Percentiles rank a stretch among this genome's conserved stretches.
phyloP scores from a whole-genome alignment of 495 filamentous ascomycete genomes.

The Opeltia flavorubescens region DNA sequence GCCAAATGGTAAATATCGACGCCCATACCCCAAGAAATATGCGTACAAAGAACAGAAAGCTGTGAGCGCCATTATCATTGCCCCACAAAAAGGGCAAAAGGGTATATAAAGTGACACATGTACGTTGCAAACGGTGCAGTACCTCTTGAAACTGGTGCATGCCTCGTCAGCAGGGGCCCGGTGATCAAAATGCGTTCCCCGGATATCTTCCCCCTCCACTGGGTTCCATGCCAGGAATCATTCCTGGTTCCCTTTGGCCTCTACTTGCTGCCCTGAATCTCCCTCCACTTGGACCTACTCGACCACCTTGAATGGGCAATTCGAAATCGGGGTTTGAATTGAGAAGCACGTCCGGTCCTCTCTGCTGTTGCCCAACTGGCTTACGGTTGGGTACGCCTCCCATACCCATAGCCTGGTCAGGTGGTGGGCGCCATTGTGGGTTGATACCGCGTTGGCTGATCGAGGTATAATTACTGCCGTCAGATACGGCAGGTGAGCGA shows the following conservation, averaged over 20 bases:
- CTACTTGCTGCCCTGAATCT: slow-evolving; percentile 9
- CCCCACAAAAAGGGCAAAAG: too few relatives aligned
- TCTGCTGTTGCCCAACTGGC: slow-evolving; percentile 25
- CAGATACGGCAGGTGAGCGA: slow-evolving; percentile 61
- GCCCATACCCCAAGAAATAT: too few relatives aligned
- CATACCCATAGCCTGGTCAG: slow-evolving; percentile 5
- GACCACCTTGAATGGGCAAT: slow-evolving; percentile 24
- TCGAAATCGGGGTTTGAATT: slow-evolving; percentile 65
- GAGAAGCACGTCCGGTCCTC: slow-evolving; percentile 43
- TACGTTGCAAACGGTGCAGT: neutral
- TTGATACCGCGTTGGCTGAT: slow-evolving; percentile 78
- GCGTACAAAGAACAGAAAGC: too few relatives aligned
- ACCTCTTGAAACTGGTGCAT: too few relatives aligned
- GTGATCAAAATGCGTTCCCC: neutral
- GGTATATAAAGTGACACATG: neutral
- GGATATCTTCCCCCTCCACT: neutral
- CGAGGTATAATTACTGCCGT: slow-evolving; percentile 68
- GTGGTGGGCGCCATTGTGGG: slow-evolving; percentile 55
- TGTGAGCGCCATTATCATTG: too few relatives aligned
- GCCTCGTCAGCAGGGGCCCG: too few relatives aligned
- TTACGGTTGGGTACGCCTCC: slow-evolving; percentile 12
- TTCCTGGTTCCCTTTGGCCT: slow-evolving; percentile 2
- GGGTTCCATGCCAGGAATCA: neutral
- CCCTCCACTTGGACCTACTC: slow-evolving; percentile 17
- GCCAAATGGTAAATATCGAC: too few relatives aligned